Evolutionary conservation across 164 flowering plant species (phyloP).

Genomic region (Warburgia ugandensis): DNA sequence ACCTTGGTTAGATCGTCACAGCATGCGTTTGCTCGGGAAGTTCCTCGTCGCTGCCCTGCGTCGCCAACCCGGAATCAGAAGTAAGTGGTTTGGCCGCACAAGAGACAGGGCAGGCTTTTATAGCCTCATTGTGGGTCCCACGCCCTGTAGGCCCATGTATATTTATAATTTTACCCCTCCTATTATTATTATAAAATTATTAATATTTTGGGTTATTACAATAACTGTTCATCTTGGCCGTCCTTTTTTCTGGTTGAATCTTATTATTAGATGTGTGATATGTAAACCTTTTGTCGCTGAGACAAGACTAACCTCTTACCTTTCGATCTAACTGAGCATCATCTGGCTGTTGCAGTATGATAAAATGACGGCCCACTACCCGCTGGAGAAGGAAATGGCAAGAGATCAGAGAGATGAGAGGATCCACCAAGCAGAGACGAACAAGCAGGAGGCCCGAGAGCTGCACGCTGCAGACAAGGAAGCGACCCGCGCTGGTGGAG

Average conservation of each 20-base stretch:
- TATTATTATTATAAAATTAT: no score
- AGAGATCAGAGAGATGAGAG: conserved; percentile 36
- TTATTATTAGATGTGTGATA: not conserved
- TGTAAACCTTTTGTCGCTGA: not conserved
- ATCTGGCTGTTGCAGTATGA: conserved; percentile 14
- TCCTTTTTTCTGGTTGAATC: not conserved
- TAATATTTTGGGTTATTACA: not conserved
- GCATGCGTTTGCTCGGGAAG: no score
- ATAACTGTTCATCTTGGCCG: not conserved
- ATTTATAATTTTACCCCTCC: no score
- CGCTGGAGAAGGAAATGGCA: conserved; percentile 45
- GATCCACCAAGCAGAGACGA: conserved; percentile 35
- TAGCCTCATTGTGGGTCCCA: no score
- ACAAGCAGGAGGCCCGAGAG: conserved; percentile 34
- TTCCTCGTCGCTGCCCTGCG: no score
- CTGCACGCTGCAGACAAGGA: conserved; percentile 27
- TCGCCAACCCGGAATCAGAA: no score
- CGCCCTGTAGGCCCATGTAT: no score
- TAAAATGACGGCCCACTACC: conserved; percentile 32
- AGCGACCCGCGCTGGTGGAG: conserved; percentile 20
- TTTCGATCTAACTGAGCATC: not conserved
- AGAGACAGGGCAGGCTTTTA: no score
- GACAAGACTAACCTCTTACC: not conserved
- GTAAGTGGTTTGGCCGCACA: no score
- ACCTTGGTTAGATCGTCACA: no score